Base-by-base conservation (phyloP, 805 yeast genomes). In the Scheffersomyces ergatensis region DNA sequence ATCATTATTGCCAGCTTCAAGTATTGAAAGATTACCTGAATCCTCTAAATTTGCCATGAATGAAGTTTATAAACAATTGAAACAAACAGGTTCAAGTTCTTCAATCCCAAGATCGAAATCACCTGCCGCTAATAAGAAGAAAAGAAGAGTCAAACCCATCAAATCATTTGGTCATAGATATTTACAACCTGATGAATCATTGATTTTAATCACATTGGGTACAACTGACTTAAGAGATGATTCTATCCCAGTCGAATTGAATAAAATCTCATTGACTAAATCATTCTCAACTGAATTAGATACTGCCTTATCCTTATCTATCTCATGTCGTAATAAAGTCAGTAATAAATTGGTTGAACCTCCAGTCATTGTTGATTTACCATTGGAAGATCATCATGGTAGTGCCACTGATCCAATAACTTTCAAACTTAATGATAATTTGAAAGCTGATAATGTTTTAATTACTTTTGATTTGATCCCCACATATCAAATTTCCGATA, bases 401-500 rank as follows among this genome's bases (percentile, higher is more conserved):
- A 66, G 76, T 42, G 79, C 82, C n/a, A 74, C 80, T 2, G 88
- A 82, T 45, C 92, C 96, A 2, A 76, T 92, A 32, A 70, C 83
- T 7, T 88, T 92, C 64, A 82, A 81, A 45, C 74, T 84, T 42
- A 62, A 65, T 6, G 63, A 75, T 38, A 49, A 57, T 24, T 61
- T 67, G 30, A 66, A 67, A 24, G 77, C 79, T 12, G 63, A 74
- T 27, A 78, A 82, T 38, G 76, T 83, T 12, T 59, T 76, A 3
- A 60, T 92, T 27, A 78, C 80, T 29, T 92, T 92, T 62, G 98
- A 92, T 60, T 76, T 90, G 41, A 89, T 90, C 14, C 96, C 97
- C 18, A 88, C 97, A 0, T 89, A 89, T 60, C 84, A 82, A 34
- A 74, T 72, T 39, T 63, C 66, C 14, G 37, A 36, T 39, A 39